phyloP scores from a whole-genome alignment of 768 basidiomycete genomes.

The Suillus hirtellus region DNA sequence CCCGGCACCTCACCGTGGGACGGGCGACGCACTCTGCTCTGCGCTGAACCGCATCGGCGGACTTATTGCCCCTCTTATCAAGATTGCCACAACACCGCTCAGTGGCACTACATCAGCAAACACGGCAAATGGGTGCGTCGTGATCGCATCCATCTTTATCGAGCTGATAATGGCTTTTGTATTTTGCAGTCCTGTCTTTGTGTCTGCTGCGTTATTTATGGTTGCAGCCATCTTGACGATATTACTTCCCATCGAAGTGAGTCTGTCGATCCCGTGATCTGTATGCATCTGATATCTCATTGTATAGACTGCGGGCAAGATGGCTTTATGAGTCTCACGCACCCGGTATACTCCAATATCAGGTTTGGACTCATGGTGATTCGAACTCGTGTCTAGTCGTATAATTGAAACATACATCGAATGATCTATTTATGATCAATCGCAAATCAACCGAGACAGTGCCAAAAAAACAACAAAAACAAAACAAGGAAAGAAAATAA shows the following conservation, averaged over 20 bases:
- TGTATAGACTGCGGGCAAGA: slow-evolving; percentile 28
- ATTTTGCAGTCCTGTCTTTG: slow-evolving; percentile 43
- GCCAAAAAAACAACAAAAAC: neutral
- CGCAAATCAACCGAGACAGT: neutral
- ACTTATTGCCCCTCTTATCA: slow-evolving; percentile 49
- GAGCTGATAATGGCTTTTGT: neutral
- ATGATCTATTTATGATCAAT: slow-evolving; percentile 15
- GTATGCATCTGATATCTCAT: neutral
- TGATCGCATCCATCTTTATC: neutral
- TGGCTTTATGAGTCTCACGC: slow-evolving; percentile 6
- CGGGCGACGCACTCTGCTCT: slow-evolving; percentile 50
- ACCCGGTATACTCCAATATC: neutral
- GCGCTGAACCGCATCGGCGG: slow-evolving; percentile 51
- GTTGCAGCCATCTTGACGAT: slow-evolving; percentile 41
- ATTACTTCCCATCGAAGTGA: slow-evolving; percentile 50
- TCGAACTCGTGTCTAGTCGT: slow-evolving; percentile 1
- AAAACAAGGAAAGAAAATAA: neutral
- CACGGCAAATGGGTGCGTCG: slow-evolving; percentile 38
- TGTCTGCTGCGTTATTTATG: slow-evolving; percentile 47
- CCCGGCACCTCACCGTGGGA: slow-evolving; percentile 56
- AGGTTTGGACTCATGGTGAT: neutral
- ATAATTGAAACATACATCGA: neutral
- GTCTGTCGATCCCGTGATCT: slow-evolving; percentile 5
- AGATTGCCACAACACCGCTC: slow-evolving; percentile 42
- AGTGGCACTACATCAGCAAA: slow-evolving; percentile 31